Conservation (phyloP, 2,329 filamentous ascomycete species). For the Cephalotrichum gorgonifer region DNA sequence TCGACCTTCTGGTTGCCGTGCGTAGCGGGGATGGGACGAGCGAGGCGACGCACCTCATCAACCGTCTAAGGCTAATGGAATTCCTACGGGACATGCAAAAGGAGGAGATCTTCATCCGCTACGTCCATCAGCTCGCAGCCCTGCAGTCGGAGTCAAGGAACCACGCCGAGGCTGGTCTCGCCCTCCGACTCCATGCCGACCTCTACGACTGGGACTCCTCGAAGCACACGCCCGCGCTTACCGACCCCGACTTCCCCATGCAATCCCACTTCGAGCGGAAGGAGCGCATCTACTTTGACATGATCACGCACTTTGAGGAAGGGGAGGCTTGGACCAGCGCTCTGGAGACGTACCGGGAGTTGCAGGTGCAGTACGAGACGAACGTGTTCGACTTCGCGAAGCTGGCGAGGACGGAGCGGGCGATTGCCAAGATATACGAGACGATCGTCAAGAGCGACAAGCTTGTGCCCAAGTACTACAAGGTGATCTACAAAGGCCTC, state of each 20-base stretch:
- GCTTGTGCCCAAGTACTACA: constrained; percentile 76
- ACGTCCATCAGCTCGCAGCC: constrained; percentile 81
- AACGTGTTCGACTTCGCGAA: constrained; percentile 89
- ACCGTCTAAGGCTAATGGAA: constrained; percentile 85
- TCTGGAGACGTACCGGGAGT: constrained; percentile 77
- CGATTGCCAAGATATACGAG: constrained; percentile 89
- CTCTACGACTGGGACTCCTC: constrained; percentile 84
- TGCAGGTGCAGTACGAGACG: constrained; percentile 82
- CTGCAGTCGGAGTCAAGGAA: constrained; percentile 69
- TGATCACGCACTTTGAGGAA: constrained; percentile 91
- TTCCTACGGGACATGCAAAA: constrained; percentile 95
- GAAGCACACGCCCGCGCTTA: constrained; percentile 52
- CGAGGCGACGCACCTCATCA: constrained; percentile 75
- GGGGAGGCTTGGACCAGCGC: constrained; percentile 91
- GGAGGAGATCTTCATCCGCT: constrained; percentile 91
- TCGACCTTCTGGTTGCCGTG: constrained; percentile 84
- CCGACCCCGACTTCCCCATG: constrained; percentile 67
- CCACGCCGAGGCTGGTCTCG: constrained; percentile 78
- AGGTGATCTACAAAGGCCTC: constrained; percentile 78
- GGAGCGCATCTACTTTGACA: constrained; percentile 83
- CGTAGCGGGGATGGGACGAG: constrained; percentile 65
- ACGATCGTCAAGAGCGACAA: constrained; percentile 73
- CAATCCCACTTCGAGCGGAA: constrained; percentile 89
- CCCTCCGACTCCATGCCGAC: constrained; percentile 82
- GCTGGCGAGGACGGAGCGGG: constrained; percentile 76